phyloP scores from a whole-genome alignment of 1,139 yeast genomes.

The Blastobotrys raffinosifermentans region DNA sequence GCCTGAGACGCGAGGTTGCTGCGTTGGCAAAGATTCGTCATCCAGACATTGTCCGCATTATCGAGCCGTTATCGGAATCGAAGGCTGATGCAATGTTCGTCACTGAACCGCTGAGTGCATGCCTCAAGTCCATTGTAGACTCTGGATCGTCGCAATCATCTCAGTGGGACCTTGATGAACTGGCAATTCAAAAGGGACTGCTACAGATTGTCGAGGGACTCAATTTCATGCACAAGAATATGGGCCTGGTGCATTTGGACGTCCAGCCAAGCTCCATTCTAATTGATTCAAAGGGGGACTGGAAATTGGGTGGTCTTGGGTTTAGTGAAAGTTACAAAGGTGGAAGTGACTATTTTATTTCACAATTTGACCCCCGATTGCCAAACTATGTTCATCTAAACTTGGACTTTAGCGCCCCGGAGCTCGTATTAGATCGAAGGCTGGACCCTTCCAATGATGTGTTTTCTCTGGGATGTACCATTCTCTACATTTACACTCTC shows the following conservation, averaged over 20 bases:
- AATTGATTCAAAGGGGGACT: constrained; percentile 81
- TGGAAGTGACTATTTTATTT: constrained; percentile 47
- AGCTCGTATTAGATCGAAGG: constrained; percentile 53
- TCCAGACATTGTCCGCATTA: constrained; percentile 74
- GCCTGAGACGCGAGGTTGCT: constrained; percentile 53
- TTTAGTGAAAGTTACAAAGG: constrained; percentile 42
- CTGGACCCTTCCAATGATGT: constrained; percentile 69
- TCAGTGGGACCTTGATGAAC: constrained; percentile 46
- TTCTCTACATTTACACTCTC: constrained; percentile 52
- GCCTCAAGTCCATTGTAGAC: constrained; percentile 44
- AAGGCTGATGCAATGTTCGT: constrained; percentile 73
- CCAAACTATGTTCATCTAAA: constrained; percentile 68
- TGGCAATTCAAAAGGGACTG: constrained; percentile 79
- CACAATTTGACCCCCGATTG: constrained; percentile 64
- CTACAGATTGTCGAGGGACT: constrained; percentile 73
- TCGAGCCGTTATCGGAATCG: constrained; percentile 86
- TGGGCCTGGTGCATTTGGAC: constrained; percentile 71
- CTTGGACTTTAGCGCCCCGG: constrained; percentile 74
- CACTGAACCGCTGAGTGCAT: constrained; percentile 63
- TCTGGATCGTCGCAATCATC: constrained; percentile 19
- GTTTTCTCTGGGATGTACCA: constrained; percentile 73
- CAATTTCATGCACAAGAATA: constrained; percentile 72
- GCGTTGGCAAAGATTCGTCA: constrained; percentile 78
- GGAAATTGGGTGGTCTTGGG: constrained; percentile 81
- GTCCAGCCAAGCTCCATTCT: constrained; percentile 72